Percentiles rank a stretch among this genome's conserved stretches.
Conservation (phyloP, 2,329 filamentous ascomycete species). For the Fusarium sp. region DNA sequence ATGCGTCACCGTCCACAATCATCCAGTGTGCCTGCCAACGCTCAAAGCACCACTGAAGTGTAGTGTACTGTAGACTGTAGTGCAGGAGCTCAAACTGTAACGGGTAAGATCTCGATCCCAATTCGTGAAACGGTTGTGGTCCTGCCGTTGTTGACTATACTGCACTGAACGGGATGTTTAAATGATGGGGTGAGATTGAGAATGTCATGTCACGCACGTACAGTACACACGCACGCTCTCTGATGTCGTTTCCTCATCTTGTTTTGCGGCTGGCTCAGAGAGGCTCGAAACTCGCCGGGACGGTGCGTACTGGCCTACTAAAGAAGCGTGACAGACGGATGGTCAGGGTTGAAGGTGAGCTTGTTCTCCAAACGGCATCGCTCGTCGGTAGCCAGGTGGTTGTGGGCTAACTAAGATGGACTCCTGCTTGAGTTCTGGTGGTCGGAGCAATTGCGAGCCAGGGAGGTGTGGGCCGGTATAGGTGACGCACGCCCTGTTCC, state of each 20-base stretch:
- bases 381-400: conserved; percentile 35
- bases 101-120: conserved; percentile 47
- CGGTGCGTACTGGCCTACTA: conserved; percentile 22
- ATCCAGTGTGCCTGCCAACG: conserved; percentile 10
- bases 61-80: conserved; percentile 1
- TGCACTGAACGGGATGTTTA: conserved; percentile 1
- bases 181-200: conserved; percentile 37
- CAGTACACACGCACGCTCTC: conserved; percentile 13
- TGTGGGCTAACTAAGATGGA: conserved; percentile 37
- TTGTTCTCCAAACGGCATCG: conserved; percentile 36
- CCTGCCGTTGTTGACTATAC: conserved; percentile 5
- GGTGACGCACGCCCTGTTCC: conserved; percentile 32
- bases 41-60: conserved; percentile 20
- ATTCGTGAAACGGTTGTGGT: conserved; percentile 36
- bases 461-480: conserved; percentile 30
- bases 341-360: conserved; percentile 35
- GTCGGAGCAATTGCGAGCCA: conserved; percentile 23
- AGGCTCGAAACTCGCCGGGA: conserved; percentile 34
- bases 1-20: conserved; percentile 25
- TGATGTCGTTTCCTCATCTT: conserved; percentile 25
- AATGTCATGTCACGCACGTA: conserved; percentile 7
- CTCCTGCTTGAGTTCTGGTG: conserved; percentile 33
- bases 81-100: conserved; percentile 29
- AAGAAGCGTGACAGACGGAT: conserved; percentile 33
- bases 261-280: conserved; percentile 11